Conservation (phyloP, 75 land plant species). For the Pinus taeda region DNA sequence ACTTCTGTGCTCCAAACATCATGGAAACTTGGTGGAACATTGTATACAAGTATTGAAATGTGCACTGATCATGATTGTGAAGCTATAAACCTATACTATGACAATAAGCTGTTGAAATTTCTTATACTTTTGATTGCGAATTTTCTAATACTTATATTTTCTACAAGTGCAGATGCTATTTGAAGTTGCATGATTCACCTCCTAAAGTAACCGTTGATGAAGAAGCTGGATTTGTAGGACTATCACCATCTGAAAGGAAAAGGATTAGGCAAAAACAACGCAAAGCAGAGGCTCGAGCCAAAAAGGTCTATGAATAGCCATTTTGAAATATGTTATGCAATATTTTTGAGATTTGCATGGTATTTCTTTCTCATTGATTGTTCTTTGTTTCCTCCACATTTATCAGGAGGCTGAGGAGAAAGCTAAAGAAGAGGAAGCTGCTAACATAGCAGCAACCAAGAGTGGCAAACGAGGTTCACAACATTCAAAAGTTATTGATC, state of each 20-base stretch:
- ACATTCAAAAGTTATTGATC: conserved; percentile 69
- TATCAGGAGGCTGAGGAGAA: conserved; percentile 87
- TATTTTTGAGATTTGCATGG: not conserved
- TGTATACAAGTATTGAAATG: not conserved
- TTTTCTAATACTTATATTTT: conserved; percentile 13
- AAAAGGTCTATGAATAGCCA: conserved; percentile 51
- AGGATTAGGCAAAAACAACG: conserved; percentile 81
- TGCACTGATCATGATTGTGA: not conserved
- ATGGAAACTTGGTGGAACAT: too few relatives aligned
- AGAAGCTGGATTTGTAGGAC: conserved; percentile 72
- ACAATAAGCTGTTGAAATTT: not conserved
- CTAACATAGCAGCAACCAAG: conserved; percentile 41
- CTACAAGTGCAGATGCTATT: conserved; percentile 70
- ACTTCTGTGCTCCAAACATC: too few relatives aligned
- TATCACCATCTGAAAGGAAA: conserved; percentile 86
- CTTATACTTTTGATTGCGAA: not conserved
- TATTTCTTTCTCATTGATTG: not conserved
- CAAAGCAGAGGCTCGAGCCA: conserved; percentile 89
- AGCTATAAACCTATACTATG: not conserved
- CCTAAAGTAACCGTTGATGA: conserved; percentile 73
- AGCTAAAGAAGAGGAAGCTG: conserved; percentile 71
- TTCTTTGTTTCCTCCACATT: conserved; percentile 1
- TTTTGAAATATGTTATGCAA: not conserved
- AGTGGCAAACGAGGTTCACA: conserved; percentile 64
- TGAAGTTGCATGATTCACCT: conserved; percentile 85